Percentiles rank a stretch among this genome's conserved stretches.
Evolutionary conservation across 116 monocot genomes (phyloP).

Genomic region (Zostera marina): DNA sequence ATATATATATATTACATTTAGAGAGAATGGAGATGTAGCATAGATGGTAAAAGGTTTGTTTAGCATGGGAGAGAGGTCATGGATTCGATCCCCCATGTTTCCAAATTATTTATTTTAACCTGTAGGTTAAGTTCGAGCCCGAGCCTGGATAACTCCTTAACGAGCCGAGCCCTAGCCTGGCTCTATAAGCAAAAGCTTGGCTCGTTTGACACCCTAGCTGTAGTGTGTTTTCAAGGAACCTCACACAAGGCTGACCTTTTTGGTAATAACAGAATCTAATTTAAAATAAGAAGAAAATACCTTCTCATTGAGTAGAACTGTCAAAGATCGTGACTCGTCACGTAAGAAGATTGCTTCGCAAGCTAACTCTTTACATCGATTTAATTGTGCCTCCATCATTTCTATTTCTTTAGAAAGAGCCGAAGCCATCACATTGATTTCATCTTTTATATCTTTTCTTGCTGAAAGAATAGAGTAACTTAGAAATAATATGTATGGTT

Average conservation of each 20-base stretch:
- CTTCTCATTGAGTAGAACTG: conserved; percentile 40
- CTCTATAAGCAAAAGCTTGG: too few species aligned
- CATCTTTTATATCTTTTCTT: conserved; percentile 85
- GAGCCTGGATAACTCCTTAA: too few species aligned
- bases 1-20: too few species aligned
- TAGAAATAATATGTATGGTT: neutral
- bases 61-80: too few species aligned
- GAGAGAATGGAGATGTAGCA: too few species aligned
- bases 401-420: conserved; percentile 77
- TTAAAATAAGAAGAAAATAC: conserved; percentile 9
- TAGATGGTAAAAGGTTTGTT: too few species aligned
- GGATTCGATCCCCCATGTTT: too few species aligned
- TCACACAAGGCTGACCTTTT: neutral
- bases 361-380: conserved; percentile 61
- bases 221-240: neutral
- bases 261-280: neutral
- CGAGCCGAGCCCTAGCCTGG: too few species aligned
- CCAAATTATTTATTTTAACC: too few species aligned
- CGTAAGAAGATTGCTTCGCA: conserved; percentile 45
- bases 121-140: too few species aligned
- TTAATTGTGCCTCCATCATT: conserved; percentile 80
- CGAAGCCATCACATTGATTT: conserved; percentile 74
- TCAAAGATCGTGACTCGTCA: conserved; percentile 41
- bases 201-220: too few species aligned
- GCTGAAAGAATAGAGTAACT: conserved; percentile 22